These are phyloP conservation scores for Pseudonectria foliicola DNA, from an alignment of 2,329 filamentous ascomycete genomes.

Conservation along the genomic window DNA sequence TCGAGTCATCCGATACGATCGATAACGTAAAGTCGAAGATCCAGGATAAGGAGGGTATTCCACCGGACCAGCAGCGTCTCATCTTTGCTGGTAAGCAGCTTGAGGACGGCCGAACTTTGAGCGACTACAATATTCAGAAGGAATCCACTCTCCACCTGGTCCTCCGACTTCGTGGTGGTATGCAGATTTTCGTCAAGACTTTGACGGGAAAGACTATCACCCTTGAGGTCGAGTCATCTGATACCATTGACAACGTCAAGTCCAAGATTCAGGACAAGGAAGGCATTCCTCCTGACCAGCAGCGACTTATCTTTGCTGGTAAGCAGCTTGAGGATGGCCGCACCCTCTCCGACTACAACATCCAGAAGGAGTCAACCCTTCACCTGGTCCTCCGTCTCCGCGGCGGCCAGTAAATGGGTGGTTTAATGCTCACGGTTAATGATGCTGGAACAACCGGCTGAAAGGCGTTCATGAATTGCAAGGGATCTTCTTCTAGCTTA, in stretches of 20 bases:
- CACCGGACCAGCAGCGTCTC: constrained; percentile 87
- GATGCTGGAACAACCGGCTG: constrained; percentile 64
- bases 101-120: constrained; percentile 83
- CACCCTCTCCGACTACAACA: constrained; percentile 88
- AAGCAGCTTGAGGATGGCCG: constrained; percentile 95
- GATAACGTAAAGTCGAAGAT: constrained; percentile 96
- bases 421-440: constrained; percentile 40
- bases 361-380: constrained; percentile 86
- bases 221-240: constrained; percentile 78
- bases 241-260: constrained; percentile 97
- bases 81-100: constrained; percentile 94
- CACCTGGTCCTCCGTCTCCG: constrained; percentile 86
- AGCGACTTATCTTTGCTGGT: constrained; percentile 91
- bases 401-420: constrained; percentile 51
- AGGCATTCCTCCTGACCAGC: constrained; percentile 92
- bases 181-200: constrained; percentile 73
- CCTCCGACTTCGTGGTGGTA: constrained; percentile 73
- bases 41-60: constrained; percentile 87
- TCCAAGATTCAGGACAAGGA: constrained; percentile 98
- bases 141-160: constrained; percentile 77
- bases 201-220: constrained; percentile 95
- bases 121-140: constrained; percentile 97
- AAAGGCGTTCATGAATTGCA: constrained; percentile 19
- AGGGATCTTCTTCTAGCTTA: constrained; percentile 10
- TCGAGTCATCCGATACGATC: constrained; percentile 83